Percentiles rank a stretch among this genome's conserved stretches.
Evolutionary conservation across 331 rosid species (phyloP).

Genomic region (Malus hybrid): DNA sequence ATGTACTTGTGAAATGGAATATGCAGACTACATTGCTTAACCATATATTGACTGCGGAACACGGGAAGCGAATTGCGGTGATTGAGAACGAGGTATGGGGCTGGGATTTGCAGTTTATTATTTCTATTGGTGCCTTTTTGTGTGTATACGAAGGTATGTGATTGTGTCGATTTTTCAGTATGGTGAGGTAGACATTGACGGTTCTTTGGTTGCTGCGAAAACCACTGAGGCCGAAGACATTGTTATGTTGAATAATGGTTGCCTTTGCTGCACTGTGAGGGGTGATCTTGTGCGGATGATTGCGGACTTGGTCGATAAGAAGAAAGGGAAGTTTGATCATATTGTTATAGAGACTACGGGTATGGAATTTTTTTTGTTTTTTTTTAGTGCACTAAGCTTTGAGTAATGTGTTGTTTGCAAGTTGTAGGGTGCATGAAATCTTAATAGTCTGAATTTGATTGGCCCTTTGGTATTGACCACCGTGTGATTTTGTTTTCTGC

Average conservation of each 20-base stretch:
- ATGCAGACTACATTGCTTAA: conserved; percentile 82
- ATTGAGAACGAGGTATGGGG: conserved; percentile 84
- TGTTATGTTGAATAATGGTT: conserved; percentile 83
- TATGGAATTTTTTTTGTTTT: conserved; percentile 10
- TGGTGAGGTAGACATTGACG: conserved; percentile 90
- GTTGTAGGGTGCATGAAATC: background rate
- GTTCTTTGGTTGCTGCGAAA: conserved; percentile 81
- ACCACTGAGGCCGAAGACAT: conserved; percentile 89
- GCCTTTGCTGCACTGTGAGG: conserved; percentile 97
- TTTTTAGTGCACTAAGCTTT: background rate
- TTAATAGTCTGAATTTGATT: background rate
- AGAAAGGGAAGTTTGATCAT: conserved; percentile 87
- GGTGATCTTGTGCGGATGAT: conserved; percentile 97
- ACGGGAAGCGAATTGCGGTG: conserved; percentile 89
- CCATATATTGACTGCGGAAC: conserved; percentile 87
- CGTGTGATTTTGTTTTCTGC: background rate
- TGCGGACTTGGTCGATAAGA: conserved; percentile 53
- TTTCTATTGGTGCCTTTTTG: background rate
- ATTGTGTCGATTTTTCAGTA: conserved; percentile 38
- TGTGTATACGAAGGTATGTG: background rate
- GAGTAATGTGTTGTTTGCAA: background rate
- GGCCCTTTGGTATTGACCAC: background rate
- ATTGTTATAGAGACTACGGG: conserved; percentile 95
- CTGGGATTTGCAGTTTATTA: background rate
- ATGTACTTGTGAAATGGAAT: conserved; percentile 14